Conservation (phyloP, 2,329 filamentous ascomycete genomes). For the Xylaria sp. region DNA sequence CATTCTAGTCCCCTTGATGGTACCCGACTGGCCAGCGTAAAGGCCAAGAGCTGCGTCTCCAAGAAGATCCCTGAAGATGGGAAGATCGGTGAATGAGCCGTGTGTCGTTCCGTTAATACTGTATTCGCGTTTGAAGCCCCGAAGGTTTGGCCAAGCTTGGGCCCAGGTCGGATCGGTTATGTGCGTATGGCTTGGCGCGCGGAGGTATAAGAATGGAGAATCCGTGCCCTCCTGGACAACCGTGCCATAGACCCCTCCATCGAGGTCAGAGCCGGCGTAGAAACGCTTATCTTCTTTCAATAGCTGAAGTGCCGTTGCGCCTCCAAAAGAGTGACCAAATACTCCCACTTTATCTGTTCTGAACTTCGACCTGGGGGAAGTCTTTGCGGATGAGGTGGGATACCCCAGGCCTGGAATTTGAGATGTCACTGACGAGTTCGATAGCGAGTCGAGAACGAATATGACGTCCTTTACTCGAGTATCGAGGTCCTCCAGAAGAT, state of each 20-base stretch:
- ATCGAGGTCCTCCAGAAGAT: slow-evolving; percentile 34
- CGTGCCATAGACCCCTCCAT: slow-evolving; percentile 51
- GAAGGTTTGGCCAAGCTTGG: slow-evolving; percentile 32
- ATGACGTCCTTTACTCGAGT: slow-evolving; percentile 52
- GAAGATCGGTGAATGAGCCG: slow-evolving; percentile 30
- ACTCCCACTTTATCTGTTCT: slow-evolving; percentile 48
- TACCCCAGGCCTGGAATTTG: slow-evolving; percentile 50
- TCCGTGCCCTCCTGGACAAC: slow-evolving; percentile 33
- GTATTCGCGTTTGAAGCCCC: slow-evolving; percentile 39
- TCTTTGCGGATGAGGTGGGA: background rate
- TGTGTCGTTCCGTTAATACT: slow-evolving; percentile 44
- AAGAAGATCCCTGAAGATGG: slow-evolving; percentile 29
- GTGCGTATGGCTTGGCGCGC: slow-evolving; percentile 30
- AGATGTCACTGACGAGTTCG: slow-evolving; percentile 40
- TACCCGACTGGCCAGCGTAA: slow-evolving; percentile 4
- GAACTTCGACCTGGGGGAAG: slow-evolving; percentile 47
- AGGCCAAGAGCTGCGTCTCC: slow-evolving; percentile 11
- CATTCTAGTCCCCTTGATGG: slow-evolving; percentile 29
- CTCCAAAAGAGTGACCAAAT: slow-evolving; percentile 56
- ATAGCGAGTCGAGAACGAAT: slow-evolving; percentile 53
- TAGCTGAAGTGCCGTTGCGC: slow-evolving; percentile 51
- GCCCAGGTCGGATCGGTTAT: slow-evolving; percentile 32
- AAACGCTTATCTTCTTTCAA: slow-evolving; percentile 48
- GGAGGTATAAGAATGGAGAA: slow-evolving; percentile 37
- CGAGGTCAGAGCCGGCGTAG: slow-evolving; percentile 54